Base-by-base conservation (phyloP, 768 basidiomycete species). In the Hericium rajendrae region DNA sequence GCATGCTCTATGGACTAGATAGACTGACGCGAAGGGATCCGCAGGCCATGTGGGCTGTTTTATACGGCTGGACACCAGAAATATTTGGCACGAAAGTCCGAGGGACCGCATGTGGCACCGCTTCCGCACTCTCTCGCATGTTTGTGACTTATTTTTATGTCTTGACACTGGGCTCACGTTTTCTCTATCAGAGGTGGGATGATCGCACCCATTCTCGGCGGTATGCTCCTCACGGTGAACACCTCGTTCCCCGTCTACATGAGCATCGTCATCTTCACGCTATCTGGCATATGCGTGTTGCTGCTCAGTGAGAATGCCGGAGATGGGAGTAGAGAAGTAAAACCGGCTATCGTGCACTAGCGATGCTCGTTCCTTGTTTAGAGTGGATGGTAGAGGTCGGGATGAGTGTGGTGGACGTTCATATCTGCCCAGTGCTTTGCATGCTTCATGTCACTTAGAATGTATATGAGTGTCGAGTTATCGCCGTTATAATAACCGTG, bases 51-150 rank as follows among this genome's bases (percentile, higher is more conserved):
- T 91, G 86, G 80, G 88, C 90, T 11, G 85, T 92, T n/a, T 64
- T 91, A 53, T 91, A 91, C 63, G 88, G 89, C 3, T 90, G 89
- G 86, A 92, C 91, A 0, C 91, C 91, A 3, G 88, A 91, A 69
- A 86, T 91, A 13, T 94, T 94, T 65, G 83, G 80, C 0, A 91
- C 90, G 0, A 83, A 83, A 74, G 87, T 93, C 2, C 82, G 92
- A 51, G 92, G 93, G 26, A 92, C 91, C 0, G 93, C 91, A 0
- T 86, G 88, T 65, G 92, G 92, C 0, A 86, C 89, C 54, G 91
- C 92, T 0, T 91, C 89, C 3, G 91, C 91, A 10, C 70, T 94
- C 1, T 92, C 88, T 2, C 77, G 93, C 69, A 83, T 94, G 85
- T 91, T 65, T 53, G 85, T 75, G 6, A 18, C 6, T 20, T 24